Evolutionary conservation across 2,329 filamentous ascomycete genomes (phyloP).

Genomic region (Aspergillus eucalypticola): DNA sequence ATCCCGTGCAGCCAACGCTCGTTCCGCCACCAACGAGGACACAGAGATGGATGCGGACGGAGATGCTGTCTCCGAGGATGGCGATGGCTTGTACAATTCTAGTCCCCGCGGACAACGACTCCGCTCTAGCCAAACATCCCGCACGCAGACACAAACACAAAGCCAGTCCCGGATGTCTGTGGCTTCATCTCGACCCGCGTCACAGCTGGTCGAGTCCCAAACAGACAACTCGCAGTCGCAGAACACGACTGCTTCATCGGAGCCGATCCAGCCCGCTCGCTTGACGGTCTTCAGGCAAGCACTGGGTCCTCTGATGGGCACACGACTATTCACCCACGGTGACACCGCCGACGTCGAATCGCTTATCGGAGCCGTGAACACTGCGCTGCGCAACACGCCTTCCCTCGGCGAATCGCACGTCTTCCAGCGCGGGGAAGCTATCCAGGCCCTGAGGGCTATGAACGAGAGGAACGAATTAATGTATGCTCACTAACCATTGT

Average conservation of each 20-base stretch:
- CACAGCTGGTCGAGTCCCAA: slow-evolving; percentile 64
- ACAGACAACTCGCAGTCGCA: slow-evolving; percentile 32
- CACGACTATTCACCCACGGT: slow-evolving; percentile 74
- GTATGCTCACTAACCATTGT: slow-evolving; percentile 58
- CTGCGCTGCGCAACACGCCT: slow-evolving; percentile 54
- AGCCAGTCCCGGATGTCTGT: slow-evolving; percentile 64
- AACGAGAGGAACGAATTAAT: slow-evolving; percentile 87
- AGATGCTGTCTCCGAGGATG: slow-evolving; percentile 53
- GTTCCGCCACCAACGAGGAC: slow-evolving; percentile 41
- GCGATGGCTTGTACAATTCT: slow-evolving; percentile 56
- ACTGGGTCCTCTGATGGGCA: slow-evolving; percentile 79
- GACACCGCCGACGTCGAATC: slow-evolving; percentile 76
- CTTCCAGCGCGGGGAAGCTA: slow-evolving; percentile 72
- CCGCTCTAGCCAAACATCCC: slow-evolving; percentile 42
- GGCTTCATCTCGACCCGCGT: slow-evolving; percentile 77
- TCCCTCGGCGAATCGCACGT: slow-evolving; percentile 52
- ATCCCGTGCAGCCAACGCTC: slow-evolving; percentile 37
- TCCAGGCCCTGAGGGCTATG: slow-evolving; percentile 76
- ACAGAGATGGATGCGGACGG: slow-evolving; percentile 49
- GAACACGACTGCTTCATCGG: slow-evolving; percentile 43
- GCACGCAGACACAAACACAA: slow-evolving; percentile 38
- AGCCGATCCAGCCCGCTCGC: slow-evolving; percentile 55
- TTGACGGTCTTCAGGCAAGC: slow-evolving; percentile 74
- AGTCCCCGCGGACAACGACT: slow-evolving; percentile 48
- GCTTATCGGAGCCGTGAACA: slow-evolving; percentile 78